Evolutionary conservation across 2,329 filamentous ascomycete species (phyloP).

Genomic region (Helicocarpus griseus): DNA sequence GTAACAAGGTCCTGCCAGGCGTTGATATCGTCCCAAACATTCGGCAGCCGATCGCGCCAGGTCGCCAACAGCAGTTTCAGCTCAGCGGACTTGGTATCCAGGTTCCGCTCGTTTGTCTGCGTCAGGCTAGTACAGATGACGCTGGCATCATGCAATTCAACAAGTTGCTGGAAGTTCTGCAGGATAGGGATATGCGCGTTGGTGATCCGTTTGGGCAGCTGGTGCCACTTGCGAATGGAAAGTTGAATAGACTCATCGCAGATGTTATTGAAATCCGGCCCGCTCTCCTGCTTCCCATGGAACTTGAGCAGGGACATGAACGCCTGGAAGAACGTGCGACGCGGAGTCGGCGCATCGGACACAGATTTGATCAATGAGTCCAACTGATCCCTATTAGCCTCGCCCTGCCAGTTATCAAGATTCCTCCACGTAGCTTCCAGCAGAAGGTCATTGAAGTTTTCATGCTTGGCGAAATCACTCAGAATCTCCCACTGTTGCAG

Average conservation of each 20-base stretch:
- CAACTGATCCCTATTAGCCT: conserved; percentile 77
- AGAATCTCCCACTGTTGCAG: conserved; percentile 98
- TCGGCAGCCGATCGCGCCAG: conserved; percentile 91
- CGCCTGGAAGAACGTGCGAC: conserved; percentile 92
- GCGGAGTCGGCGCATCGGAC: conserved; percentile 90
- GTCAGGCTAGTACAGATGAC: conserved; percentile 89
- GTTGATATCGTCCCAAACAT: conserved; percentile 99
- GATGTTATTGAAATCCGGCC: conserved; percentile 73
- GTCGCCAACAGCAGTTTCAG: conserved; percentile 87
- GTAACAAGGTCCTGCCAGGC: conserved; percentile 99
- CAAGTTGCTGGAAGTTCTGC: conserved; percentile 95
- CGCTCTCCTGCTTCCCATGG: conserved; percentile 75
- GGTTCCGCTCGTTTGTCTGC: conserved; percentile 70
- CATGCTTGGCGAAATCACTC: conserved; percentile 95
- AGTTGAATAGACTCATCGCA: conserved; percentile 97
- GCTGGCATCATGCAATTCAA: conserved; percentile 94
- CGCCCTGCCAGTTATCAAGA: conserved; percentile 85
- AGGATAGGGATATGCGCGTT: conserved; percentile 91
- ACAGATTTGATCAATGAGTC: conserved; percentile 93
- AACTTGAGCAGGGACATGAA: conserved; percentile 96
- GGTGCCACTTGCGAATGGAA: conserved; percentile 97
- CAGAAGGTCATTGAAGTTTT: conserved; percentile 94
- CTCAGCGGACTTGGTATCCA: conserved; percentile 91
- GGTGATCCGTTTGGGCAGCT: conserved; percentile 85
- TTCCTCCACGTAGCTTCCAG: conserved; percentile 94